Percentiles rank a stretch among this genome's conserved stretches.
Evolutionary conservation across 164 flowering plant species (phyloP).

Genomic region (Tinospora cordifolia): DNA sequence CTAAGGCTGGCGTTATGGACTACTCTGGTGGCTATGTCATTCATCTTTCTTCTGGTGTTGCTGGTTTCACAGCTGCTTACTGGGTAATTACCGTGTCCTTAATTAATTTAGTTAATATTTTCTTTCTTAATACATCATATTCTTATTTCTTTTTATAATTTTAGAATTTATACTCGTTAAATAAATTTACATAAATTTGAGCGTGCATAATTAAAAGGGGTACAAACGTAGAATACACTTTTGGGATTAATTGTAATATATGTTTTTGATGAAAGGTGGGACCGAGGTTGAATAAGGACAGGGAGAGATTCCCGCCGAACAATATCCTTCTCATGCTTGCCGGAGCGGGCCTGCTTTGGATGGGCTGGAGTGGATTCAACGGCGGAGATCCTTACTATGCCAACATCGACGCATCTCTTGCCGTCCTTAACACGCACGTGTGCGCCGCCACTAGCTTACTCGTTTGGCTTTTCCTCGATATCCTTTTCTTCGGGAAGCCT

Average conservation of each 20-base stretch:
- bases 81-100: slow-evolving; percentile 27
- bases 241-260: too few relatives aligned
- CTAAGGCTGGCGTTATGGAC: slow-evolving; percentile 37
- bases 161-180: too few relatives aligned
- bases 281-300: slow-evolving; percentile 34
- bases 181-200: too few relatives aligned
- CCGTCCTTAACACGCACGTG: slow-evolving; percentile 45
- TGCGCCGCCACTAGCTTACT: slow-evolving; percentile 47
- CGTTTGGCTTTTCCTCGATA: slow-evolving; percentile 40
- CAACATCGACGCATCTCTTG: slow-evolving; percentile 37
- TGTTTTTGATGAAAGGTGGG: slow-evolving; percentile 29
- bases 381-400: slow-evolving; percentile 45
- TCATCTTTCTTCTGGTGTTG: slow-evolving; percentile 43
- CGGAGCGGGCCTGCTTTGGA: slow-evolving; percentile 47
- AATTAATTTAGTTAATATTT: too few relatives aligned
- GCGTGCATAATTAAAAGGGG: too few relatives aligned
- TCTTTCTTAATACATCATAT: too few relatives aligned
- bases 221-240: too few relatives aligned
- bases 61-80: slow-evolving; percentile 50
- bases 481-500: slow-evolving; percentile 44
- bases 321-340: slow-evolving; percentile 44
- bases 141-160: too few relatives aligned
- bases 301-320: slow-evolving; percentile 22
- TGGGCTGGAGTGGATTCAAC: slow-evolving; percentile 56
- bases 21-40: slow-evolving; percentile 48